These are phyloP conservation scores for Trifolium fragiferum DNA, from an alignment of 306 rosid species.

Conservation along the genomic window DNA sequence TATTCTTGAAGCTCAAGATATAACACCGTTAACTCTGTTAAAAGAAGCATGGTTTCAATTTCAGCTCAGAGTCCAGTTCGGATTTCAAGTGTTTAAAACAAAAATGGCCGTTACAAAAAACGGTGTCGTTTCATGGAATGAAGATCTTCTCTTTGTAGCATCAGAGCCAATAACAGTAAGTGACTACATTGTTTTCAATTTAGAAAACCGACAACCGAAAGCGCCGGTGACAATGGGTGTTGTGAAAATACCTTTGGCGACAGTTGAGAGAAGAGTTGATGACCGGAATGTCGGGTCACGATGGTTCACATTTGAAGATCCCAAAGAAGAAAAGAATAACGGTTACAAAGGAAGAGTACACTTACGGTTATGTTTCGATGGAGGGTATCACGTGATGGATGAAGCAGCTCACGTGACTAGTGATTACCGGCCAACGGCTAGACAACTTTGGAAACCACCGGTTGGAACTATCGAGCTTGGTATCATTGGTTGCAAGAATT, in stretches of 20 bases:
- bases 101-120: constrained; percentile 40
- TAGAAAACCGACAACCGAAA: constrained; percentile 63
- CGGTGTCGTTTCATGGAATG: constrained; percentile 71
- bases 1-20: constrained; percentile 78
- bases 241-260: constrained; percentile 50
- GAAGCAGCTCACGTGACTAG: constrained; percentile 82
- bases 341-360: constrained; percentile 66
- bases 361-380: constrained; percentile 77
- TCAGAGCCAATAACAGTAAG: constrained; percentile 60
- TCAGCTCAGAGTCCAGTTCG: constrained; percentile 71
- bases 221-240: constrained; percentile 48
- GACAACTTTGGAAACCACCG: constrained; percentile 86
- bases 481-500: constrained; percentile 65
- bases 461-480: constrained; percentile 81
- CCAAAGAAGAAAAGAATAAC: constrained; percentile 37
- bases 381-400: constrained; percentile 96
- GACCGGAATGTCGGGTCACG: constrained; percentile 70
- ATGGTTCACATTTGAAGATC: constrained; percentile 66
- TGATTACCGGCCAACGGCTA: constrained; percentile 88
- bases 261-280: constrained; percentile 78
- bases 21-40: constrained; percentile 39
- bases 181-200: constrained; percentile 52
- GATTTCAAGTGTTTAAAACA: constrained; percentile 65
- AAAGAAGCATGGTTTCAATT: constrained; percentile 63
- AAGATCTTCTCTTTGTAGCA: constrained; percentile 76